phyloP scores from a whole-genome alignment of 257 asterid species.

The Primulina tabacum region DNA sequence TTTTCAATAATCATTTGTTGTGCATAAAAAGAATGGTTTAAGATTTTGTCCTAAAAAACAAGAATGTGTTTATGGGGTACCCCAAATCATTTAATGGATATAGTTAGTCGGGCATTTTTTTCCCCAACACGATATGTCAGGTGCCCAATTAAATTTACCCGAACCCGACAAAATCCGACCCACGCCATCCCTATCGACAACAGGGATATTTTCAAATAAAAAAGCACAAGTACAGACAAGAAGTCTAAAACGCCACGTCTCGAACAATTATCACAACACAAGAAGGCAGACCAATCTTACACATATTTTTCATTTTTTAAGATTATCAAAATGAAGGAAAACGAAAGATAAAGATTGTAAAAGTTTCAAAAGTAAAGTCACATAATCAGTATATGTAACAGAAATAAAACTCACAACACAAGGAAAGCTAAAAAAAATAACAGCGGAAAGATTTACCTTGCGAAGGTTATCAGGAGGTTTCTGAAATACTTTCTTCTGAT shows the following conservation, averaged over 20 bases:
- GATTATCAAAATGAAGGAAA: not conserved
- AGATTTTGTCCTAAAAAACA: no score
- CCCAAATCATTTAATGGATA: no score
- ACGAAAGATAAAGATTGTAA: no score
- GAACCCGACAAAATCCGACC: no score
- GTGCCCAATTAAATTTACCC: no score
- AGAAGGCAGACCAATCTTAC: not conserved
- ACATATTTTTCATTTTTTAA: not conserved
- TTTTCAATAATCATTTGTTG: no score
- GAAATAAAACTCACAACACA: conserved; percentile 13
- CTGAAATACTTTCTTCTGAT: conserved; percentile 84
- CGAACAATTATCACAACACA: not conserved
- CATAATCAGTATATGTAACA: conserved; percentile 3
- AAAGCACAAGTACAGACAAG: not conserved
- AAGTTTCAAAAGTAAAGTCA: not conserved
- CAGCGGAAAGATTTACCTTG: conserved; percentile 47
- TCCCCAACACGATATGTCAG: no score
- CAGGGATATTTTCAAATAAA: no score
- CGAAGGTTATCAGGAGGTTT: conserved; percentile 86
- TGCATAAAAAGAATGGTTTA: no score
- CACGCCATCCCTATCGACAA: no score
- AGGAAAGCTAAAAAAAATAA: conserved; percentile 13
- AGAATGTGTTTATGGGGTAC: no score
- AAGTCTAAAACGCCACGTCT: not conserved
- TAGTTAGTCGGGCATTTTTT: no score